These are phyloP conservation scores for Fusarium brachygibbosum DNA, from an alignment of 2,329 filamentous ascomycete genomes.

Conservation along the genomic window DNA sequence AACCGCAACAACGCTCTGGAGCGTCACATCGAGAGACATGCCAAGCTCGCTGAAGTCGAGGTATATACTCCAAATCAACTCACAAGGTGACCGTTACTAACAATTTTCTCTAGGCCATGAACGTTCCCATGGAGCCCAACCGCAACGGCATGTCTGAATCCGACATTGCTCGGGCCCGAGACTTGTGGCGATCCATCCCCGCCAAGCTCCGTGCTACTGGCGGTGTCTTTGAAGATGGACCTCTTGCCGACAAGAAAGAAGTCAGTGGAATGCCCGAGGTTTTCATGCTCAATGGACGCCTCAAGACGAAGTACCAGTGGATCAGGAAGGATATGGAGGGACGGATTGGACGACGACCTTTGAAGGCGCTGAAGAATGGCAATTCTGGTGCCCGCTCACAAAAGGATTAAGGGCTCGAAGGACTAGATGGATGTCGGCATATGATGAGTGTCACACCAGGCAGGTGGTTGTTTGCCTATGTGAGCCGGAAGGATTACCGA, in stretches of 20 bases:
- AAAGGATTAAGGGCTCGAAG: neutral
- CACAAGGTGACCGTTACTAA: neutral
- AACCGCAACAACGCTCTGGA: constrained; percentile 1
- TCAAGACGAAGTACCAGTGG: constrained; percentile 19
- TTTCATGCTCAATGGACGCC: constrained; percentile 14
- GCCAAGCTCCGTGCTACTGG: constrained; percentile 16
- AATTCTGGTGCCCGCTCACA: neutral
- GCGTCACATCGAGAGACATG: constrained; percentile 23
- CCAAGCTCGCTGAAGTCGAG: constrained; percentile 16
- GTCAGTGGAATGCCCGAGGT: constrained; percentile 8
- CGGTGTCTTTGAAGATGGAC: constrained; percentile 13
- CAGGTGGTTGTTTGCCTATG: neutral
- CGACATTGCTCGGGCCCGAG: constrained; percentile 7
- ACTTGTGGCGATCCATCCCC: constrained; percentile 29
- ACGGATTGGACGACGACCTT: constrained; percentile 2
- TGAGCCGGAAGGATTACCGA: too few species aligned
- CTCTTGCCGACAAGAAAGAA: constrained; percentile 17
- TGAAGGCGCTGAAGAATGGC: neutral
- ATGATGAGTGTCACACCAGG: rapidly evolving
- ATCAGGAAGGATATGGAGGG: constrained; percentile 14
- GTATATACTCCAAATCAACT: rapidly evolving
- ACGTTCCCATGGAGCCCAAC: neutral
- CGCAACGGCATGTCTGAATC: neutral
- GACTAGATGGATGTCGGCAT: rapidly evolving
- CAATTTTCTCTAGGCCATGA: neutral